Percentiles rank a stretch among this genome's conserved stretches.
These are phyloP conservation scores for Xenosphaeropsis pyriputrescens DNA, from an alignment of 2,329 filamentous ascomycete species.

Conservation along the genomic window DNA sequence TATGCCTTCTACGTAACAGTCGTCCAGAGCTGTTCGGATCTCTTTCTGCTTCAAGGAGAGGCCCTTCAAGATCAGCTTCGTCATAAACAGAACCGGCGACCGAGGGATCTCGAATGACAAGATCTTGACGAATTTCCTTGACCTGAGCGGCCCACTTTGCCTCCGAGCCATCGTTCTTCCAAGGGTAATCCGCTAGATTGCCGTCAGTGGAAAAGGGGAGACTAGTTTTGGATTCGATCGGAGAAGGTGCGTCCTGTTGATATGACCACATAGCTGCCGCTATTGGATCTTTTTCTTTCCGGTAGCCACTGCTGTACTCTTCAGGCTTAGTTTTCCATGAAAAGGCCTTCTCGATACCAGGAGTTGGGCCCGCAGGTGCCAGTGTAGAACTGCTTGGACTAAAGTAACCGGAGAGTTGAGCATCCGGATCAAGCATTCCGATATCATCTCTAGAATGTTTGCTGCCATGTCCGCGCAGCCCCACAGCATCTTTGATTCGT, in stretches of 20 bases:
- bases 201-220: not conserved
- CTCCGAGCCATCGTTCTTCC: slow-evolving; percentile 9
- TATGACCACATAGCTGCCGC: slow-evolving; percentile 2
- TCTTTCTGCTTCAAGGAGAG: slow-evolving; percentile 32
- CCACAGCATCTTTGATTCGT: slow-evolving; percentile 75
- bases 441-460: slow-evolving; percentile 38
- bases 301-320: slow-evolving; percentile 29
- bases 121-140: slow-evolving; percentile 26
- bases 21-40: slow-evolving; percentile 26
- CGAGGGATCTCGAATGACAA: slow-evolving; percentile 31
- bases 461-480: slow-evolving; percentile 32
- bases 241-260: slow-evolving; percentile 2
- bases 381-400: slow-evolving; percentile 8
- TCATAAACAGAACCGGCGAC: slow-evolving; percentile 42
- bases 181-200: slow-evolving; percentile 4
- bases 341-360: slow-evolving; percentile 30
- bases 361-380: slow-evolving; percentile 6
- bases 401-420: slow-evolving; percentile 8
- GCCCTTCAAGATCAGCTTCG: slow-evolving; percentile 42
- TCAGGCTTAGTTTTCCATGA: slow-evolving; percentile 51
- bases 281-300: slow-evolving; percentile 8
- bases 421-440: slow-evolving; percentile 3
- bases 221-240: slow-evolving; percentile 4
- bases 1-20: slow-evolving; percentile 47
- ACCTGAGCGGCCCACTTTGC: slow-evolving; percentile 18